A percentile compares a stretch with the other conserved stretches of the same genome.
These are phyloP conservation scores for Stemphylium beticola DNA, from an alignment of 2,329 filamentous ascomycete genomes.

Conservation along the genomic window DNA sequence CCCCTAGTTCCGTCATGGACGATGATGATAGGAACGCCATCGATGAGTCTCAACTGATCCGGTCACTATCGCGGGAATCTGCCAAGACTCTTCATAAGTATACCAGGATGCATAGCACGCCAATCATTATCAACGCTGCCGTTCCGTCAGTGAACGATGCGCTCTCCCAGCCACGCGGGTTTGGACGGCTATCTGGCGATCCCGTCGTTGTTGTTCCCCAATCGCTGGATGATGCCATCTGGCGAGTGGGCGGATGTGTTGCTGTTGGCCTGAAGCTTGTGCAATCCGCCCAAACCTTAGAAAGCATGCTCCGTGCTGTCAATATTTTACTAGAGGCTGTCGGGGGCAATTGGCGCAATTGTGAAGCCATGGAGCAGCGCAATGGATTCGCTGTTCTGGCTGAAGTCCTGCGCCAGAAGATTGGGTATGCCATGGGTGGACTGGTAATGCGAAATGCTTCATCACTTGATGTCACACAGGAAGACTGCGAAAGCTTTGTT, in stretches of 20 bases:
- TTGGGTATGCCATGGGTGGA: conserved; percentile 60
- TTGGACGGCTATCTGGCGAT: conserved; percentile 80
- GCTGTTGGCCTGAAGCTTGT: conserved; percentile 84
- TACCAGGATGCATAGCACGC: conserved; percentile 74
- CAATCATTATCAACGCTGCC: conserved; percentile 86
- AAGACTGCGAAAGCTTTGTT: conserved; percentile 59
- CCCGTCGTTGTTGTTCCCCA: conserved; percentile 83
- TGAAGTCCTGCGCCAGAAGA: conserved; percentile 81
- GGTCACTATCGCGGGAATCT: conserved; percentile 75
- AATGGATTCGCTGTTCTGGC: conserved; percentile 91
- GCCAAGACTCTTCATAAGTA: conserved; percentile 71
- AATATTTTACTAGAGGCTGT: conserved; percentile 86
- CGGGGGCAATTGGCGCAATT: conserved; percentile 93
- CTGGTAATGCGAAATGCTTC: conserved; percentile 58
- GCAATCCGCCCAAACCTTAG: conserved; percentile 73
- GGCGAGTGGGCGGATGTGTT: conserved; percentile 90
- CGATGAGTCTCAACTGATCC: conserved; percentile 76
- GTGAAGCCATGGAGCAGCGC: conserved; percentile 95
- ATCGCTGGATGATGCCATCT: conserved; percentile 87
- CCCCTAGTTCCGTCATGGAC: conserved; percentile 79
- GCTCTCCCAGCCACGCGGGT: conserved; percentile 78
- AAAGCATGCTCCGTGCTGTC: conserved; percentile 76
- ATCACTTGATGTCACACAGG: conserved; percentile 39
- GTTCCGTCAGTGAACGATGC: conserved; percentile 88
- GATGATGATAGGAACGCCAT: conserved; percentile 76